Base-by-base conservation (phyloP, 1,284 basidiomycete species). In the Apiotrichum laibachii region DNA sequence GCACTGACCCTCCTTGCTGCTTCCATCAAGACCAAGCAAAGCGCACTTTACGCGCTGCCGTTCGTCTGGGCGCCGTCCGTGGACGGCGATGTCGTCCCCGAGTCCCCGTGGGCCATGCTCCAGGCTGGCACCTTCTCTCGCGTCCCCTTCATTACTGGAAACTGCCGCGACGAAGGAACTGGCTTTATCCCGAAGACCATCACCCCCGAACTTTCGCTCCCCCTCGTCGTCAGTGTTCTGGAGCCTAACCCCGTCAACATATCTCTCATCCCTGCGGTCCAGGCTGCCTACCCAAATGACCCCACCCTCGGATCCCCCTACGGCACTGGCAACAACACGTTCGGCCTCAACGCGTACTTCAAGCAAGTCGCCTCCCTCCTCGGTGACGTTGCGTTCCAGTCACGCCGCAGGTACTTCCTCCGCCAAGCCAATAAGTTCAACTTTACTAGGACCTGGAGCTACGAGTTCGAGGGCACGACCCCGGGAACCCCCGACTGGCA, bases 131-230 rank as follows among this genome's bases (percentile, higher is more conserved):
- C 66, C 43, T 72, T 77, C 52, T 66, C 68, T 0, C 67, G 69
- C 21, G 68, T 74, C 13, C 77, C 79, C 0, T 77, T 75, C 56
- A 74, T 80, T 47, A 66, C 69, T 12, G 76, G 79, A 9, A 75
- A 72, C 59, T 62, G 57, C 60, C 60, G 65, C 31, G 76, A 77
- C 56, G 76, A 77, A 50, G 72, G 75, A n/a, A 73, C 73, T 0
- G 34, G 55, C 15, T 75, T 77, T 50, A 57, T 71, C 2, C 72
- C 72, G 8, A 31, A 56, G n/a, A 22, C 9, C 19, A 18, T 44
- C 19, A 18, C n/a, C 43, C 9, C 19, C 19, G 12, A 5, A n/a
- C 9, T 21, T n/a, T 8, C 19, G 16, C 18, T 19, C 5, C 43
- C 18, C 5, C 39, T 34, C 45, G 49, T 68, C 51, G 59, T 62